Base-by-base conservation (phyloP, 176 grass and related monocot species). In the Zizania latifolia region DNA sequence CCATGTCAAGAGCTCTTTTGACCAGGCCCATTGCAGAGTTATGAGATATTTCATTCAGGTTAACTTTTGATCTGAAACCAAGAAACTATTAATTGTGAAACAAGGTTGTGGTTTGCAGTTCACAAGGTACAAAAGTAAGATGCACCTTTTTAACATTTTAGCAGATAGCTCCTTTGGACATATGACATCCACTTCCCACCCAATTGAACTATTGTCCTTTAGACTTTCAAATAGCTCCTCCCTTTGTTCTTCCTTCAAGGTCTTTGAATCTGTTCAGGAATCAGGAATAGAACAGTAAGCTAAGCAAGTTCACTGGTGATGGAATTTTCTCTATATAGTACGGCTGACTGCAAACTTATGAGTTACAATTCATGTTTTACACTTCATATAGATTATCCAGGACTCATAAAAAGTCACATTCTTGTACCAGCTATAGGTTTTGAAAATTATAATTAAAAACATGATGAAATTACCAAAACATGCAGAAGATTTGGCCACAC, bases 1-100 rank as follows among this genome's bases (percentile, higher is more conserved):
- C 89, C 70, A 87, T 70, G 63, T 86, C 86, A 83, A 94, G 76
- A 60, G 78, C 75, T 63, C 83, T 98, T 55, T 61, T 86, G 56
- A 94, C 81, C 30, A 98, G 94, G 12, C 88, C 82, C 67, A 98
- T 98, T 33, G 94, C 94, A 76, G 94, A 98, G 62, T 92, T 94
- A 78, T 94, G 94, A 28, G 89, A 98, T 85, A 98, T 98, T 74
- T 94, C 94, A 77, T 98, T 94, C 23, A 98, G 69, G 85, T 98
- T 98, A 67, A 98, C 41, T 88, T 98, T 98, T 2, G 67, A 65
- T 77, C 91, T 98, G 89, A 67, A 61, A 75, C 41, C 72, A 69
- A 59, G 13, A 59, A 40, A 60, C 10, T 59, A 19, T 57, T 33
- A 84, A 75, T 63, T 8, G 8, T 33, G 29, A 8, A 44, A 68